Conservation (phyloP, 2,329 filamentous ascomycete genomes). For the Thelonectria rubi region DNA sequence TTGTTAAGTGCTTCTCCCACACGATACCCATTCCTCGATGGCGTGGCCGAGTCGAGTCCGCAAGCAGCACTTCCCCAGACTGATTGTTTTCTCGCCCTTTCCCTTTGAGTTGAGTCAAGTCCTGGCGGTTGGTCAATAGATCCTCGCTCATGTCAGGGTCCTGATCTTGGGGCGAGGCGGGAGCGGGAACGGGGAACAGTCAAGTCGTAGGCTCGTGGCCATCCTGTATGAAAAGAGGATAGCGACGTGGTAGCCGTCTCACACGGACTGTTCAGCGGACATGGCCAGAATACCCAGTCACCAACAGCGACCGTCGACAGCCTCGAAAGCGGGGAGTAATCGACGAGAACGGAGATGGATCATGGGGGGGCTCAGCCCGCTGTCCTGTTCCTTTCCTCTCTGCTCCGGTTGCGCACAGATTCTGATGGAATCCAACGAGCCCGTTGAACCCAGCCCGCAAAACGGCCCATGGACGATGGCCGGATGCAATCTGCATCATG, state of each 20-base stretch:
- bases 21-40: not conserved
- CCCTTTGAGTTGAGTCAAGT: constrained; percentile 31
- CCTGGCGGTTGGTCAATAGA: constrained; percentile 35
- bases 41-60: constrained; percentile 3
- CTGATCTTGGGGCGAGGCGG: constrained; percentile 28
- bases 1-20: constrained; percentile 6
- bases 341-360: not conserved
- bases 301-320: not conserved
- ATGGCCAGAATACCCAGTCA: constrained; percentile 33
- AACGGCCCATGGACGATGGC: constrained; percentile 6
- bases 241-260: constrained; percentile 41
- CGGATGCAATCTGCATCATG: constrained; percentile 19
- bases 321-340: constrained; percentile 20
- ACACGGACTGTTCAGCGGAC: constrained; percentile 41
- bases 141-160: constrained; percentile 33
- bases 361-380: constrained; percentile 3
- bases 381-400: constrained; percentile 7
- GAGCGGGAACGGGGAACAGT: constrained; percentile 34
- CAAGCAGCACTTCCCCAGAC: constrained; percentile 17
- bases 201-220: constrained; percentile 17
- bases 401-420: constrained; percentile 19
- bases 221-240: constrained; percentile 39
- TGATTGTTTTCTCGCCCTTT: constrained; percentile 35
- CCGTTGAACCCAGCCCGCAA: constrained; percentile 14
- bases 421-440: constrained; percentile 13